A percentile compares a stretch with the other conserved stretches of the same genome.
These are phyloP conservation scores for Exophiala dermatitidis DNA, from an alignment of 2,329 filamentous ascomycete genomes.

Conservation along the genomic window DNA sequence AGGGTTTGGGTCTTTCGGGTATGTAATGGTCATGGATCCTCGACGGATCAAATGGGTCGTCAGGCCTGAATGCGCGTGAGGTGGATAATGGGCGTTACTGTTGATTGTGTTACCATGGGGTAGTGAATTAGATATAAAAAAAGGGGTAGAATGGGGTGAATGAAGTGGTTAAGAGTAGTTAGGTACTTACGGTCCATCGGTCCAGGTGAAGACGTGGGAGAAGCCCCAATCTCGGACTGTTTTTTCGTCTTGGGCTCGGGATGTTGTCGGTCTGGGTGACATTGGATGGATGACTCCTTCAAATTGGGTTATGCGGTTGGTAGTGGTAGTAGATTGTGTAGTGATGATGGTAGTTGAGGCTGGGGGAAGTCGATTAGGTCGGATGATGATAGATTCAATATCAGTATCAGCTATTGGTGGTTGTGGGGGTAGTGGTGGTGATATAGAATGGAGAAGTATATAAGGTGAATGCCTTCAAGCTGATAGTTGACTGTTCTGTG, in stretches of 20 bases:
- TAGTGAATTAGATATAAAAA: not conserved
- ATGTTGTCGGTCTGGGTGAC: constrained; percentile 7
- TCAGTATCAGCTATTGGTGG: no score
- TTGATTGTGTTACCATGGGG: not conserved
- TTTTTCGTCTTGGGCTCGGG: constrained; percentile 43
- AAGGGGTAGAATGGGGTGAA: not conserved
- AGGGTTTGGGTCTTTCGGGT: constrained; percentile 46
- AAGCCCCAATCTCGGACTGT: constrained; percentile 55
- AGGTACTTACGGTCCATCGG: constrained; percentile 51
- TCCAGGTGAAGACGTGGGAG: constrained; percentile 54
- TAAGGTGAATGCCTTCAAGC: no score
- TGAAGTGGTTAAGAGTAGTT: not conserved
- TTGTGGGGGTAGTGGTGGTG: no score
- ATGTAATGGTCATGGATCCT: constrained; percentile 52
- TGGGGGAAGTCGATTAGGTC: no score
- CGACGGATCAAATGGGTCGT: constrained; percentile 55
- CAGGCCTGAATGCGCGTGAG: constrained; percentile 49
- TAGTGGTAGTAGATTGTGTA: not conserved
- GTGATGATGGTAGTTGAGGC: no score
- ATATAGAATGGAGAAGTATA: no score
- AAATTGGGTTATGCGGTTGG: not conserved
- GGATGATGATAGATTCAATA: no score
- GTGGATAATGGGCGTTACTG: constrained; percentile 54
- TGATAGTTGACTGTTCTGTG: no score
- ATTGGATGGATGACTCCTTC: not conserved